Conservation (phyloP, 208 protist genomes). For the Crithidia brevicula region DNA sequence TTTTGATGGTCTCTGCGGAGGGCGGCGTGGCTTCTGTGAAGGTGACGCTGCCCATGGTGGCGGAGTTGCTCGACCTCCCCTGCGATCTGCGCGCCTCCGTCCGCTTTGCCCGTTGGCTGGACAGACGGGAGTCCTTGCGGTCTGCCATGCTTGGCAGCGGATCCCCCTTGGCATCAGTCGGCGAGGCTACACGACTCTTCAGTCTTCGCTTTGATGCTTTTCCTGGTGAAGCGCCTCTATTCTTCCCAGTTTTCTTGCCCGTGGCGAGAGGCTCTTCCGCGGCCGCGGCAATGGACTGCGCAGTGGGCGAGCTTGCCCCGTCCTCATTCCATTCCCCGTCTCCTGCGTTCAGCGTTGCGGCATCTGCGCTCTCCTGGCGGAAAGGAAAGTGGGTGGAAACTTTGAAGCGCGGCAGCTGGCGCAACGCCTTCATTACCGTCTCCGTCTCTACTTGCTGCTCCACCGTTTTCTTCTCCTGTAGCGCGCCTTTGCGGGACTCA, state of each 20-base stretch:
- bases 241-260: background rate
- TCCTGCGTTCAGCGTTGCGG: background rate
- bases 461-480: conserved; percentile 17
- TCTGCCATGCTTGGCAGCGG: background rate
- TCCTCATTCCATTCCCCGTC: background rate
- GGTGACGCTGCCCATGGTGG: background rate
- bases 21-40: background rate
- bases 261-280: background rate
- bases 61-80: background rate
- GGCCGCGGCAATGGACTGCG: no score
- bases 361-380: background rate
- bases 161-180: background rate
- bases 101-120: background rate
- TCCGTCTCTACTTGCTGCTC: conserved; percentile 16
- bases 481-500: conserved; percentile 25
- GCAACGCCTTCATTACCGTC: conserved; percentile 28
- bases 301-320: background rate
- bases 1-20: background rate
- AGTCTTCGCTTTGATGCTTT: background rate
- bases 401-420: conserved; percentile 39
- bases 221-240: background rate
- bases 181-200: background rate
- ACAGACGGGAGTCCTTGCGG: background rate
- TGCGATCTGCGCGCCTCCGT: background rate
- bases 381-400: conserved; percentile 48